Base-by-base conservation (phyloP, 805 yeast species). In the Saccharomyces mikatae region DNA sequence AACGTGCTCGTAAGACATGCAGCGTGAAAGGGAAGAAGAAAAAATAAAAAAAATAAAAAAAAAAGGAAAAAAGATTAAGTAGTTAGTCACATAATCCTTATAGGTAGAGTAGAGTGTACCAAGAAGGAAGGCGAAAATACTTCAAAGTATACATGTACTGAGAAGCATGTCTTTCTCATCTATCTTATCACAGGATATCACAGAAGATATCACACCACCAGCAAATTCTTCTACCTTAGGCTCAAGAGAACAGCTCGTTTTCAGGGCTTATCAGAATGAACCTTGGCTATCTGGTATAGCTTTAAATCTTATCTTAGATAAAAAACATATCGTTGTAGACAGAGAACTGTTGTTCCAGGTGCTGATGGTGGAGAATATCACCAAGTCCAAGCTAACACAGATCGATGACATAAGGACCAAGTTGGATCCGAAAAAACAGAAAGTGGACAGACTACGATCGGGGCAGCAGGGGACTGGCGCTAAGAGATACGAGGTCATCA, bases 341-440 rank as follows among this genome's bases (percentile, higher is more conserved):
- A 53, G 64, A 13, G 72, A 70, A 17, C 66, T 72, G 1, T 55
- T 80, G 9, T 84, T 84, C 66, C 83, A 82, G 63, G 77, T 87
- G 1, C 72, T 83, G 1, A 79, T 79, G 58, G 63, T 84, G 0
- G 76, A 76, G 59, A 83, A 85, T 68, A 71, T 80, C 1, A 72
- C 83, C 6, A 73, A 68, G 30, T 80, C 89, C 0, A 70, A 72
- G 22, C 63, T 79, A 22, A 67, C 73, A n/a, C 82, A 80, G 58
- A 62, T 83, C 2, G 92, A 86, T 57, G 78, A 76, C 5, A 71
- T 86, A 67, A 71, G 70, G 24, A 76, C 76, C 32, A 67, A 71
- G 51, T 69, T 78, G n/a, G 83, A 85, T 60, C 81, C 83, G 1
- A 81, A 79, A 57, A 76, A 74, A n/a, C 83, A 80, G 2, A 79